Percentiles rank a stretch among this genome's conserved stretches.
Conservation (phyloP, 257 asterid species). For the Solanum bukasovii region DNA sequence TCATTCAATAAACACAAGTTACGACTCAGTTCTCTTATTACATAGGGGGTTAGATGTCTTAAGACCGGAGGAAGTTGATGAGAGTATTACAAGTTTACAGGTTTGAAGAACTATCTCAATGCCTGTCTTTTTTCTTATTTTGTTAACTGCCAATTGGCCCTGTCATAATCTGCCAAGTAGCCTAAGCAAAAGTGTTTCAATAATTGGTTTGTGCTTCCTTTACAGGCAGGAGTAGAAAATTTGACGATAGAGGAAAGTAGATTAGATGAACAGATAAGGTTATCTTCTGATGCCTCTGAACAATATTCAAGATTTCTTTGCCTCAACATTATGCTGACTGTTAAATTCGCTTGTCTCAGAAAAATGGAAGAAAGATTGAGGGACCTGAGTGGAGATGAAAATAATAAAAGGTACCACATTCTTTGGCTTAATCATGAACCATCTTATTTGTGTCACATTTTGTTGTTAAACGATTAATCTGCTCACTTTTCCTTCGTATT, state of each 20-base stretch:
- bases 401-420: slow-evolving; percentile 23
- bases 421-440: neutral
- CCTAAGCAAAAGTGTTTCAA: neutral
- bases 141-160: neutral
- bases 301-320: neutral
- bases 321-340: slow-evolving; percentile 2
- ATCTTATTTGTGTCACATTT: neutral
- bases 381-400: slow-evolving; percentile 36
- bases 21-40: slow-evolving; percentile 11
- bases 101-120: slow-evolving; percentile 13
- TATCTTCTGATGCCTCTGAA: neutral
- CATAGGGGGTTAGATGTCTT: slow-evolving; percentile 74
- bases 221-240: slow-evolving; percentile 29
- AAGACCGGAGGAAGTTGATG: slow-evolving; percentile 72
- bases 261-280: slow-evolving; percentile 36
- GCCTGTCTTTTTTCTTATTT: neutral
- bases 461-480: neutral
- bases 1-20: slow-evolving; percentile 11
- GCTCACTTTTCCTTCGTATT: neutral
- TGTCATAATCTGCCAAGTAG: neutral
- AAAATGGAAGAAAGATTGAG: slow-evolving; percentile 33
- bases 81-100: slow-evolving; percentile 66
- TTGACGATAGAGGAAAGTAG: slow-evolving; percentile 24
- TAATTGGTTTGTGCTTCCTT: neutral
- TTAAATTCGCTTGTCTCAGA: slow-evolving; percentile 10